Percentiles rank a stretch among this genome's conserved stretches.
Evolutionary conservation across 306 rosid species (phyloP).

Genomic region (Gleditsia sinensis): DNA sequence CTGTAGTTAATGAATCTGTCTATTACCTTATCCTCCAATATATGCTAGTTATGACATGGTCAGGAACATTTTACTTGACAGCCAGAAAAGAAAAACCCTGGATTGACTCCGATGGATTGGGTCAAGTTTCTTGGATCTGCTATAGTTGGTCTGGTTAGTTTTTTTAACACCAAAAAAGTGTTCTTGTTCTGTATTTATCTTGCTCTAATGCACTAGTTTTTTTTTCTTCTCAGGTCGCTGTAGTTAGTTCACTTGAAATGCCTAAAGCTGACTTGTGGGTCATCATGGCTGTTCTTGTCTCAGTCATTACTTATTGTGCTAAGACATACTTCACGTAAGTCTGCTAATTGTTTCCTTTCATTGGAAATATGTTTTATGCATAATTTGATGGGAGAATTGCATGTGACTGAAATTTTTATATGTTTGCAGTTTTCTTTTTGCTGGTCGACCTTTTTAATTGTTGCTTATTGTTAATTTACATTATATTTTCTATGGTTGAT

Average conservation of each 20-base stretch:
- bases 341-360: not conserved
- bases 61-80: conserved; percentile 41
- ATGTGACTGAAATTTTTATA: not conserved
- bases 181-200: not conserved
- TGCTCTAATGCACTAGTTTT: conserved; percentile 15
- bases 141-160: conserved; percentile 85
- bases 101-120: conserved; percentile 99
- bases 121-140: conserved; percentile 84
- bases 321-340: conserved; percentile 92
- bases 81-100: conserved; percentile 98
- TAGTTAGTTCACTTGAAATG: conserved; percentile 64
- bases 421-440: not conserved
- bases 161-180: not conserved
- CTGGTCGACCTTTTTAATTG: not conserved
- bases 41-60: conserved; percentile 18
- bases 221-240: conserved; percentile 63
- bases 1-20: not conserved
- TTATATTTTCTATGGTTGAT: not conserved
- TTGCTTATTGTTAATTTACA: not conserved
- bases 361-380: not conserved
- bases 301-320: conserved; percentile 77
- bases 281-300: conserved; percentile 70
- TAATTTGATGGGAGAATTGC: conserved; percentile 13
- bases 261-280: conserved; percentile 68
- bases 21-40: not conserved